Evolutionary conservation across 106 monocot species (phyloP), one percentile per base, ranked within the genome.

Genomic region (Dendrobium officinale): DNA sequence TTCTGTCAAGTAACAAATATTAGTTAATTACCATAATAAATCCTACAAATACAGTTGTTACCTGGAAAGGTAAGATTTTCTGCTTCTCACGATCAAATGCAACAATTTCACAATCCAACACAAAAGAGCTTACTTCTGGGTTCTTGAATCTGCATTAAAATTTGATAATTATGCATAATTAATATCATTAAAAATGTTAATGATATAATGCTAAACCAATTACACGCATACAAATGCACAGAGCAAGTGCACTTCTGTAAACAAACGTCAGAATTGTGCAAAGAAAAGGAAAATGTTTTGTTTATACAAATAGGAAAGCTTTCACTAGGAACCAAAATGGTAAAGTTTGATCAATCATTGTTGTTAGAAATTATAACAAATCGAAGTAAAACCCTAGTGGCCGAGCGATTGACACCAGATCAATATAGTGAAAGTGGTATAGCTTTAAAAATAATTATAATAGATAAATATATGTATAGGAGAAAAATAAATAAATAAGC

Each of bases 71-170:
- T 79, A 94, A 88, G 77, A 98, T 98, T 80, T 80, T 92, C 82
- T 91, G 79, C 81, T 94, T 98, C 73, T 92, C 92, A 76, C 86
- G 89, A 70, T 98, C 92, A 88, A 85, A 98, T 44, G 97, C 97
- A 79, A 98, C 97, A 77, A 98, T 91, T 89, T 98, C 97, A 85
- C 97, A 98, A 81, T 98, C 97, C 84, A 98, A 84, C 74, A 98
- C 97, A 92, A 98, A 98, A 4, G 97, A 94, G 74, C 81, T 90
- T 41, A 91, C 90, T 61, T 78, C 74, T 29, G 89, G 59, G 54
- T 91, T 98, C 80, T 88, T 94, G 64, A 94, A 92, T 88, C 97
- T 98, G 90, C 85, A 88, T 31, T 56, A 64, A 72, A 33, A 83
- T 42, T 58, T 43, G 37, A 77, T 55, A 17, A 90, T 74, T n/a